Percentiles rank a stretch among this genome's conserved stretches.
These are phyloP conservation scores for Coprinopsis strossmayeri DNA, from an alignment of 768 basidiomycete species.

Conservation along the genomic window DNA sequence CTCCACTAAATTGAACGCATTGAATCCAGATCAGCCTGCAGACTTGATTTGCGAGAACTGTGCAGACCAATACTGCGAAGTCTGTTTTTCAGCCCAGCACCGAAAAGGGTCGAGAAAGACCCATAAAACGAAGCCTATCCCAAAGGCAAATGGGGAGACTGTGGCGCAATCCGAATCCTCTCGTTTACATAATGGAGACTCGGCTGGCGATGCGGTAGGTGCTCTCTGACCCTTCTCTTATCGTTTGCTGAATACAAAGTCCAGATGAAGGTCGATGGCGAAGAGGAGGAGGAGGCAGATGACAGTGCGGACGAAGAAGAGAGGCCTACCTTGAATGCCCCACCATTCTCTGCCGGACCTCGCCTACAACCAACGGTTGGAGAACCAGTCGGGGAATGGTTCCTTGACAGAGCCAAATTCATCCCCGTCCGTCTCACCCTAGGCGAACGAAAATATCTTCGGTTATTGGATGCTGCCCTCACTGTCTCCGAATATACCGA, in stretches of 20 bases:
- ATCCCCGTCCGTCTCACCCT: constrained; percentile 76
- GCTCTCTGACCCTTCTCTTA: too few species aligned
- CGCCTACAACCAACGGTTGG: constrained; percentile 49
- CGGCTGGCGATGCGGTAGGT: constrained; percentile 22
- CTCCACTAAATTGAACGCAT: background rate
- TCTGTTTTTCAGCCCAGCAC: constrained; percentile 82
- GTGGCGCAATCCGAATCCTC: too few species aligned
- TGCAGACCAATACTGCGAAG: constrained; percentile 70
- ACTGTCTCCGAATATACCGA: constrained; percentile 86
- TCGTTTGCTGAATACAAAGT: too few species aligned
- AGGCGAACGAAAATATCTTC: constrained; percentile 75
- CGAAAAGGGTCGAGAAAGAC: constrained; percentile 71
- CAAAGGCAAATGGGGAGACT: constrained; percentile 20
- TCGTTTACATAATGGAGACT: constrained; percentile 24
- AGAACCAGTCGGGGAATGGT: constrained; percentile 73
- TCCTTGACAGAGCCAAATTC: constrained; percentile 72
- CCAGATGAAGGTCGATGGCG: constrained; percentile 41
- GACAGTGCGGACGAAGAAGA: constrained; percentile 29
- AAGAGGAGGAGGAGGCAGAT: constrained; percentile 12
- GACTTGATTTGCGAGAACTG: constrained; percentile 69
- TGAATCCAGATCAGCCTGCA: constrained; percentile 69
- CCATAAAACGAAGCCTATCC: constrained; percentile 46
- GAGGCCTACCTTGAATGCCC: constrained; percentile 30
- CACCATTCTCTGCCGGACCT: constrained; percentile 19
- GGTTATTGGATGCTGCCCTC: constrained; percentile 79